Evolutionary conservation across 192 early-diverging fungal genomes (phyloP), one percentile per base, ranked within the genome.

Genomic region (Coemansia sp.): DNA sequence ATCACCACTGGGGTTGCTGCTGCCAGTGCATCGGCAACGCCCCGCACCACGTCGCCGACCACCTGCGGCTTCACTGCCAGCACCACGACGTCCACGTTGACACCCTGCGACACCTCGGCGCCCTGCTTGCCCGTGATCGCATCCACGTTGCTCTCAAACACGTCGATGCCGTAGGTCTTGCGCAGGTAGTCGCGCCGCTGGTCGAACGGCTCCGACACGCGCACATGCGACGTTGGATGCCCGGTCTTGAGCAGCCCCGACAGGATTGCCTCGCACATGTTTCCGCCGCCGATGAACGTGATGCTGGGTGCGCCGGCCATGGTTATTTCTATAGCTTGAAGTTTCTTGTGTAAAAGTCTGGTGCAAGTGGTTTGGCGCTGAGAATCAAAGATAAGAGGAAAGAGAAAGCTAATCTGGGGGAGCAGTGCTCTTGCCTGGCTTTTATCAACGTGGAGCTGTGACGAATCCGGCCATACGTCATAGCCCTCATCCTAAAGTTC

Each of bases 51-150:
- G 0, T 53, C 43, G 20, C 74, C 79, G 26, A 94, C 82, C 22
- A 94, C 88, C 67, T 97, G 92, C 26, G 94, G 94, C 75, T 97
- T 95, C 52, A 93, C 90, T 29, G 91, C 90, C 19, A 95, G 75
- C 25, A 95, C 82, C 22, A 95, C 82, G 2, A 95, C 82, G 49
- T 91, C 87, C 0, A 21, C 50, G 0, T 40, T 10, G 6, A 28
- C 7, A 2, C 41, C 45, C 11, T 35, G 23, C 1, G 75, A 67
- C 10, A 43, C 48, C 4, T 28, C 21, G 20, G 44, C 57, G 40
- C 40, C 43, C 4, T 20, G 31, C 30, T 31, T 23, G 26, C 84
- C 87, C 4, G 67, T 62, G 28, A 92, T 63, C 2, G 84, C 86
- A 2, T 60, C 70, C 39, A 65, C 50, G 72, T 89, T 91, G 53